Evolutionary conservation across 306 rosid genomes (phyloP).

Genomic region (Begonia peltatifolia): DNA sequence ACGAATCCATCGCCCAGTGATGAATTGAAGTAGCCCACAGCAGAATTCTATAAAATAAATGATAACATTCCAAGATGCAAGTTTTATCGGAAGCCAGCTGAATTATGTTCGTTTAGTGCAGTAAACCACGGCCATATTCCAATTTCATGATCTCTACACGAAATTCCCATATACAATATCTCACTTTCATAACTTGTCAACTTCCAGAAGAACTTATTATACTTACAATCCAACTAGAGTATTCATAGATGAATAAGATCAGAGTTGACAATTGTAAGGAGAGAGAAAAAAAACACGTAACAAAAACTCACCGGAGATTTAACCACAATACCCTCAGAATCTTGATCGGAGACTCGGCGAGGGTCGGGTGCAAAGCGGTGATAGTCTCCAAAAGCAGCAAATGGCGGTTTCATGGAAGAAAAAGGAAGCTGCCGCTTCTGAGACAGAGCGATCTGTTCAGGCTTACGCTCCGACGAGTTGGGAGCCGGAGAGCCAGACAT

Average conservation of each 20-base stretch:
- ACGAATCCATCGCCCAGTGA: no score
- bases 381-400: conserved; percentile 54
- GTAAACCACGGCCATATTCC: no score
- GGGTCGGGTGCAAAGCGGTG: conserved; percentile 60
- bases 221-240: no score
- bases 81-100: no score
- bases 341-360: conserved; percentile 34
- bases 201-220: no score
- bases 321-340: conserved; percentile 45
- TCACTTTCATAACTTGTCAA: no score
- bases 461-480: conserved; percentile 21
- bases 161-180: no score
- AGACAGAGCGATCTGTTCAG: conserved; percentile 52
- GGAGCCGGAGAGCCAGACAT: conserved; percentile 58
- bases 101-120: no score
- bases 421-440: conserved; percentile 67
- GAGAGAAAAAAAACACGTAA: background rate
- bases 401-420: conserved; percentile 62
- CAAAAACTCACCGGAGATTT: conserved; percentile 43
- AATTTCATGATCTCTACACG: no score
- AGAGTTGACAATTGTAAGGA: background rate
- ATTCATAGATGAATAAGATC: background rate
- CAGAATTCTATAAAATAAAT: no score
- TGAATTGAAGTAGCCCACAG: no score
- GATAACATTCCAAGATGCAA: no score